Conservation (phyloP, 75 land plant species). For the Picea sitchensis region DNA sequence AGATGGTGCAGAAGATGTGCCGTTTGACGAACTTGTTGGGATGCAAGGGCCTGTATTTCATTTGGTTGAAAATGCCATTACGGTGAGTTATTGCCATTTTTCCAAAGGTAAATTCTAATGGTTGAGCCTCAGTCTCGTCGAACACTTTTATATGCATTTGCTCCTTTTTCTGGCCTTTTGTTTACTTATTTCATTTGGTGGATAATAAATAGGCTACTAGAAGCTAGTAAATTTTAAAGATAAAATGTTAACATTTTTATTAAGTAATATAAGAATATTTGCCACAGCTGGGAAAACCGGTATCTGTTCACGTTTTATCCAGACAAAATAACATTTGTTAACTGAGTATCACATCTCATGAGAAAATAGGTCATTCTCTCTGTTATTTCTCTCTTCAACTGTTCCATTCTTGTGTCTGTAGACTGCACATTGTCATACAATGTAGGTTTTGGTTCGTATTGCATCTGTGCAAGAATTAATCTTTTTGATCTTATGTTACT, state of each 20-base stretch:
- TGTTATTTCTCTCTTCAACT: too few relatives aligned
- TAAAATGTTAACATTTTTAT: too few relatives aligned
- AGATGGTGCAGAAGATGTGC: conserved; percentile 98
- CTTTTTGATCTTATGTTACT: not conserved
- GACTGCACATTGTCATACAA: too few relatives aligned
- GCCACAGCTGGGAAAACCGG: too few relatives aligned
- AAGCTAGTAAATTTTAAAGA: too few relatives aligned
- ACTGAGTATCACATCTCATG: too few relatives aligned
- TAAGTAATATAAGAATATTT: too few relatives aligned
- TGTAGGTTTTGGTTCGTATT: too few relatives aligned
- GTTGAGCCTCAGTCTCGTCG: not conserved
- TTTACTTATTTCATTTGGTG: not conserved
- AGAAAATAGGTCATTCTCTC: too few relatives aligned
- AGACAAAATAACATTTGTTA: too few relatives aligned
- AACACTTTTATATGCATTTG: not conserved
- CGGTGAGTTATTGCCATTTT: conserved; percentile 48
- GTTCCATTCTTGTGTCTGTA: too few relatives aligned
- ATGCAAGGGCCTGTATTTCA: conserved; percentile 85
- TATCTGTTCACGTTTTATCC: too few relatives aligned
- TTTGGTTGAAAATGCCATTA: conserved; percentile 92
- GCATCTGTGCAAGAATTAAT: not conserved
- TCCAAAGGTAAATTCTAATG: not conserved
- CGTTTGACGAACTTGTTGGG: conserved; percentile 72
- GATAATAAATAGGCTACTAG: not conserved
- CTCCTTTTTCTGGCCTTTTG: not conserved